A percentile compares a stretch with the other conserved stretches of the same genome.
Conservation (phyloP, 2,329 filamentous ascomycete genomes). For the Talaromyces sp. region DNA sequence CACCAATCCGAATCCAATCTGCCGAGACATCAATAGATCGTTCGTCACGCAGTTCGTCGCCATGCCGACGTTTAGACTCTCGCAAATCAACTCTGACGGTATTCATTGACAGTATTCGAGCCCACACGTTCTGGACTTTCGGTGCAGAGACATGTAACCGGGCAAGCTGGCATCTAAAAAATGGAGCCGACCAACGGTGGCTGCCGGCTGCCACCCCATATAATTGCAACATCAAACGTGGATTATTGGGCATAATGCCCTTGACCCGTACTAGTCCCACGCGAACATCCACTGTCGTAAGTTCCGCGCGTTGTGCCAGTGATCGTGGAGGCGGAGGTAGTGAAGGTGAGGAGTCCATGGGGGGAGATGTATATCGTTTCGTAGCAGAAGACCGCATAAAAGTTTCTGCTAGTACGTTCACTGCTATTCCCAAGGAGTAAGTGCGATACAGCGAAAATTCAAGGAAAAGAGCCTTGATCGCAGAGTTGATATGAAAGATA, state of each 20-base stretch:
- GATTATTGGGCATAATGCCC: slow-evolving; percentile 80
- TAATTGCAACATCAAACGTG: slow-evolving; percentile 85
- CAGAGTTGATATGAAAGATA: slow-evolving; percentile 80
- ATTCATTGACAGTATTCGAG: slow-evolving; percentile 79
- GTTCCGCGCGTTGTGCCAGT: slow-evolving; percentile 50
- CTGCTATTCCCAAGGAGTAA: slow-evolving; percentile 81
- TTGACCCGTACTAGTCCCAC: slow-evolving; percentile 81
- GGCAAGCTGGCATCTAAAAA: slow-evolving; percentile 70
- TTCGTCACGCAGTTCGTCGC: slow-evolving; percentile 63
- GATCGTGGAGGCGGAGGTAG: slow-evolving; percentile 28
- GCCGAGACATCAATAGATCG: slow-evolving; percentile 78
- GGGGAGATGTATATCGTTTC: slow-evolving; percentile 17
- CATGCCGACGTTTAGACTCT: slow-evolving; percentile 67
- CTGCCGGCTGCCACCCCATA: slow-evolving; percentile 77
- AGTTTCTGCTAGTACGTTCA: slow-evolving; percentile 68
- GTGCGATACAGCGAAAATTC: slow-evolving; percentile 93
- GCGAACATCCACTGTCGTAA: slow-evolving; percentile 78
- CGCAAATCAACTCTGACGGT: slow-evolving; percentile 75
- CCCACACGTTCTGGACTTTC: slow-evolving; percentile 79
- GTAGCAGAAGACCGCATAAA: slow-evolving; percentile 45
- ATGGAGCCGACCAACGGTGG: slow-evolving; percentile 84
- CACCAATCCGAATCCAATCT: slow-evolving; percentile 80
- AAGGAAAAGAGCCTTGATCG: slow-evolving; percentile 71
- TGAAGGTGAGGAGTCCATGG: slow-evolving; percentile 21
- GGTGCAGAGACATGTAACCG: slow-evolving; percentile 87